These are phyloP conservation scores for Penicillium sp. DNA, from an alignment of 2,329 filamentous ascomycete genomes.

Conservation along the genomic window DNA sequence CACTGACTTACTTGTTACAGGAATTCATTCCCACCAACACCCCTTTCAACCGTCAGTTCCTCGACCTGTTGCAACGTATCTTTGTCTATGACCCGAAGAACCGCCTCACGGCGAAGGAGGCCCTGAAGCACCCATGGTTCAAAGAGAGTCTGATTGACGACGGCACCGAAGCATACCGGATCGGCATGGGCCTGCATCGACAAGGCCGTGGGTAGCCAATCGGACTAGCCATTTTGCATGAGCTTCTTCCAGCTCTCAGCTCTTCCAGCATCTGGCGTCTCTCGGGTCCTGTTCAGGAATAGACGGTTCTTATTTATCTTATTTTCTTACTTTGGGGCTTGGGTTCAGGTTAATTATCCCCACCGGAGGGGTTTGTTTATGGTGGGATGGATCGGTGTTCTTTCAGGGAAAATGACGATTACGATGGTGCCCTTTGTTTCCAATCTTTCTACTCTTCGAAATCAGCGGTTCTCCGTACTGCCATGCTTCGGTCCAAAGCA, in stretches of 20 bases:
- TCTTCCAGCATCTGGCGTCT: constrained; percentile 22
- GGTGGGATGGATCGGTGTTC: constrained; percentile 24
- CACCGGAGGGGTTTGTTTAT: constrained; percentile 9
- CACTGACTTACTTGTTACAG: constrained; percentile 42
- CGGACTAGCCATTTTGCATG: constrained; percentile 1
- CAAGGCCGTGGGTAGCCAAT: constrained; percentile 27
- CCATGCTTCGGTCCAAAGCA: constrained; percentile 11
- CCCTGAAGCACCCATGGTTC: constrained; percentile 70
- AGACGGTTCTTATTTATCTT: constrained; percentile 26
- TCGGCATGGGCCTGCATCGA: constrained; percentile 51
- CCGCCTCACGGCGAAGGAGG: constrained; percentile 67
- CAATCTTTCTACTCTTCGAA: constrained; percentile 17
- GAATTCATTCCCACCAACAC: constrained; percentile 66
- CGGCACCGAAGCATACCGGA: constrained; percentile 66
- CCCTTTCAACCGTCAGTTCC: constrained; percentile 65
- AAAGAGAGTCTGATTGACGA: constrained; percentile 67
- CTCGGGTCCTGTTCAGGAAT: constrained; percentile 25
- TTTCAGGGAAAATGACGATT: constrained; percentile 27
- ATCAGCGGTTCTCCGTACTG: not conserved
- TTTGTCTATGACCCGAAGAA: constrained; percentile 70
- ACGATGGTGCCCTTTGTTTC: constrained; percentile 23
- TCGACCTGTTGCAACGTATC: constrained; percentile 65
- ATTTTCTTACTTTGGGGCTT: not conserved
- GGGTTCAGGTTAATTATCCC: constrained; percentile 21
- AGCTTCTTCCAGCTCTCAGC: constrained; percentile 7